These are phyloP conservation scores for Stereum hirsutum DNA, from an alignment of 1,284 basidiomycete genomes.

Conservation along the genomic window DNA sequence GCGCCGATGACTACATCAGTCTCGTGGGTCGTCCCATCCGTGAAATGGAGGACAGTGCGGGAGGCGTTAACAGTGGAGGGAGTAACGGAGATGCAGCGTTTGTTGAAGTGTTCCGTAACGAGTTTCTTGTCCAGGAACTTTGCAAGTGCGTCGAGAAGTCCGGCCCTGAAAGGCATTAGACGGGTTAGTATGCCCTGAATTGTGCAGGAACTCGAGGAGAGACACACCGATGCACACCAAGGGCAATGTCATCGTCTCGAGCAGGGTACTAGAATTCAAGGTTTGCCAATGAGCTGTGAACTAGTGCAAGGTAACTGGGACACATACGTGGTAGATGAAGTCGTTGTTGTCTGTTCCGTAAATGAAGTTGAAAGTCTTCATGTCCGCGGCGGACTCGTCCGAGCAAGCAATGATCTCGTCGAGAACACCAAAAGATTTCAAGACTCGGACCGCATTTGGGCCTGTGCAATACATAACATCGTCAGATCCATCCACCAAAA, in stretches of 20 bases:
- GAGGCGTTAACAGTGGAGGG: constrained; percentile 14
- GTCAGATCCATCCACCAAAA: no score
- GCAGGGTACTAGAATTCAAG: constrained; percentile 30
- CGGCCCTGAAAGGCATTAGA: constrained; percentile 24
- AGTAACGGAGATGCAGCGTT: constrained; percentile 34
- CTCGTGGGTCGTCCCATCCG: constrained; percentile 34
- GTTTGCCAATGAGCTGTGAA: not conserved
- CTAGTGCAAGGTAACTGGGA: not conserved
- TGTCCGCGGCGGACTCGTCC: constrained; percentile 21
- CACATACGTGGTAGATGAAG: constrained; percentile 34
- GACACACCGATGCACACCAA: constrained; percentile 22
- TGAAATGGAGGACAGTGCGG: constrained; percentile 28
- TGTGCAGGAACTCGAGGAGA: not conserved
- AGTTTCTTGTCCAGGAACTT: constrained; percentile 29
- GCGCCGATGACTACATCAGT: constrained; percentile 45
- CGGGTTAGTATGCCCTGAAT: not conserved
- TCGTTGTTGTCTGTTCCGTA: constrained; percentile 33
- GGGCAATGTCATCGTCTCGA: constrained; percentile 20
- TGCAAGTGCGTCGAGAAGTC: constrained; percentile 39
- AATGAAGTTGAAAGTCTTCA: constrained; percentile 29
- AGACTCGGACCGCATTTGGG: constrained; percentile 37
- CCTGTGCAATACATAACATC: constrained; percentile 21
- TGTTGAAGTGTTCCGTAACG: constrained; percentile 33
- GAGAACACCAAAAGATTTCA: constrained; percentile 34
- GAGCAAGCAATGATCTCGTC: constrained; percentile 28